Evolutionary conservation across 305 asterid species (phyloP), one percentile per base, ranked within the genome.

Genomic region (Ajuga reptans): DNA sequence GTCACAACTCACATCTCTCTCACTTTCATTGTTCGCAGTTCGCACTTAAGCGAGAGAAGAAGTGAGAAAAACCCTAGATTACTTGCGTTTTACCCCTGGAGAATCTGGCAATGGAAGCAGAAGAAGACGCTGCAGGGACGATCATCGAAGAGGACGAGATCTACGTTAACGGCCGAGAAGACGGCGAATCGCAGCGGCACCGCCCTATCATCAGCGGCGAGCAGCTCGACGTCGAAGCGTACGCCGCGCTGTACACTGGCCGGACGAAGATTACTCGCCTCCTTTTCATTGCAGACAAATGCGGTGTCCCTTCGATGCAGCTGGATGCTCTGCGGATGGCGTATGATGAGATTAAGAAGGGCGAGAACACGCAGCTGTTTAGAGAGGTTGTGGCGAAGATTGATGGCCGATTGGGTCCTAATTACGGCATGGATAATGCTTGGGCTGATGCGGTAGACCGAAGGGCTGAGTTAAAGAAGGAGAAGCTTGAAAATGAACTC

Each of bases 261-360:
- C 87, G 99, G 3, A 93, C 97, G 66, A 93, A 89, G 83, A 84
- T 85, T 78, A 71, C 72, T 78, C 87, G 99, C 68, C 90, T 93
- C 4, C 73, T 86, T 0, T 93, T 93, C 72, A 86, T 93, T 18
- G 84, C 96, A 0, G 96, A 85, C 0, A 82, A 69, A 69, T 89
- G 97, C 68, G 91, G 82, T 31, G 83, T 76, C 64, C 62, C 72
- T 42, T 52, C 91, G 74, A 91, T 87, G 99, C 86, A 84, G 75
- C 62, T 86, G 60, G 99, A 93, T 64, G 96, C 96, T 29, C 67
- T 93, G 78, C 74, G 97, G 66, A 89, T 93, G 91, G 96, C 99
- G 10, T 93, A 87, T 72, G 99, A 93, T 59, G 99, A 89, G 88
- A 80, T 89, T 64, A 93, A 90, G 83, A 90, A 89, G 80, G 97